These are phyloP conservation scores for Cyclotella cryptica DNA, from an alignment of 108 stramenopile species.

Conservation along the genomic window DNA sequence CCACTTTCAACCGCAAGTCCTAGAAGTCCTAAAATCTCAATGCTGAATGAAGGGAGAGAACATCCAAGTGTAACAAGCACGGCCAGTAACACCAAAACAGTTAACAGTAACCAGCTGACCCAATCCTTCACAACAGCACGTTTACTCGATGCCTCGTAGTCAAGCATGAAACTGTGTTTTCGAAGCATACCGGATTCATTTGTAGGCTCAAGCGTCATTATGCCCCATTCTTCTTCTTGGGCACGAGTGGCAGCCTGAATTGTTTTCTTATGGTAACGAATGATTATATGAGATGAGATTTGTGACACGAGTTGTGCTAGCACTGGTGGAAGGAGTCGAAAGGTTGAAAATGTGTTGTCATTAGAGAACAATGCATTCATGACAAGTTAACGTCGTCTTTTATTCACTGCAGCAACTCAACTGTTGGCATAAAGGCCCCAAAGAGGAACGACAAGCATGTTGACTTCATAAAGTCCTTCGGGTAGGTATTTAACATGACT, in stretches of 20 bases:
- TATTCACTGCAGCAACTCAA: too few relatives aligned
- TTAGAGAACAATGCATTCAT: too few relatives aligned
- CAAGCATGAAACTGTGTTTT: slow-evolving; percentile 34
- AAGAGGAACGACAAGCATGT: slow-evolving; percentile 71
- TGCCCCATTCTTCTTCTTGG: slow-evolving; percentile 24
- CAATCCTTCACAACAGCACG: slow-evolving; percentile 33
- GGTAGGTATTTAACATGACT: slow-evolving; percentile 57
- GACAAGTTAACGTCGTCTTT: too few relatives aligned
- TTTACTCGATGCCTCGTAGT: slow-evolving; percentile 42
- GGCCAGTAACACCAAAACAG: slow-evolving; percentile 24
- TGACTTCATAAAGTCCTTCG: slow-evolving; percentile 68
- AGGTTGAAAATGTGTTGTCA: too few relatives aligned
- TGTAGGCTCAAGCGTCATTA: not conserved
- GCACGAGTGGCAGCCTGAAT: slow-evolving; percentile 13
- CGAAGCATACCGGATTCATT: slow-evolving; percentile 1
- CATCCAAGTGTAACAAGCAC: slow-evolving; percentile 63
- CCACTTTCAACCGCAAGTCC: slow-evolving; percentile 81
- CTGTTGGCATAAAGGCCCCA: slow-evolving; percentile 86
- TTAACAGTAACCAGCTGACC: slow-evolving; percentile 42
- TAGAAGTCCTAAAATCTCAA: slow-evolving; percentile 71
- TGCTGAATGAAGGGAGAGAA: slow-evolving; percentile 58
- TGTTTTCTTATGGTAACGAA: slow-evolving; percentile 76
- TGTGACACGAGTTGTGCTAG: slow-evolving; percentile 79
- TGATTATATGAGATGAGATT: slow-evolving; percentile 74
- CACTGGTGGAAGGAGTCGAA: slow-evolving; percentile 18